These are phyloP conservation scores for Saitozyma podzolica DNA, from an alignment of 768 basidiomycete species.

Conservation along the genomic window DNA sequence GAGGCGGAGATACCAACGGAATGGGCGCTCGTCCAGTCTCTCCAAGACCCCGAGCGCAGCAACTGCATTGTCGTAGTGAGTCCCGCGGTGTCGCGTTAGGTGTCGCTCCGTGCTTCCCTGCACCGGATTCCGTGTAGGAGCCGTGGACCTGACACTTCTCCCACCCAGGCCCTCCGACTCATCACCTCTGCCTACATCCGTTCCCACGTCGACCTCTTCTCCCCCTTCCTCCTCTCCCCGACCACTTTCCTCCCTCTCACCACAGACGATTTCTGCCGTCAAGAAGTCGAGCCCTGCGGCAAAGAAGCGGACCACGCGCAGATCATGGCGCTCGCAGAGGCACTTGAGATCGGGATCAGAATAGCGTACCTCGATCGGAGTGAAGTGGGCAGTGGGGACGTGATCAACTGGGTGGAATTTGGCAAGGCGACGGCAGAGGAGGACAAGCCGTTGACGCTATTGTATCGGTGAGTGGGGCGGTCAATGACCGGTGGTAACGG, in stretches of 20 bases:
- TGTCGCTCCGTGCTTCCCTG: background rate
- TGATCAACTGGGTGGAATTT: conserved; percentile 54
- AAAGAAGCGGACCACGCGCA: conserved; percentile 71
- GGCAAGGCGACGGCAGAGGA: conserved; percentile 55
- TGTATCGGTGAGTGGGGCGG: conserved; percentile 66
- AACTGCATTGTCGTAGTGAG: conserved; percentile 51
- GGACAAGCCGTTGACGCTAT: conserved; percentile 62
- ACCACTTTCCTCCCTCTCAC: conserved; percentile 65
- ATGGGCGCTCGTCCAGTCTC: conserved; percentile 33
- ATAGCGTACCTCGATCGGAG: conserved; percentile 79
- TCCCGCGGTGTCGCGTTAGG: background rate
- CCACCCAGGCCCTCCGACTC: conserved; percentile 62
- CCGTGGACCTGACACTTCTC: background rate
- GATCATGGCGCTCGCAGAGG: conserved; percentile 72
- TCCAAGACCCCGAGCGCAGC: conserved; percentile 48
- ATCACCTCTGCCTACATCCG: conserved; percentile 82
- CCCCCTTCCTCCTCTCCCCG: conserved; percentile 73
- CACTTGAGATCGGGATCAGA: conserved; percentile 66
- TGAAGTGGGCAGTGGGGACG: conserved; percentile 36
- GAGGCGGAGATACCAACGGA: conserved; percentile 22
- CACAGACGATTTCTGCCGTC: conserved; percentile 69
- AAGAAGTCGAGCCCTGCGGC: conserved; percentile 64
- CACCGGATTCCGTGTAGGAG: too few relatives aligned
- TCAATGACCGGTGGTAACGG: background rate
- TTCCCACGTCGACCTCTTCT: conserved; percentile 62